A percentile compares a stretch with the other conserved stretches of the same genome.
These are phyloP conservation scores for Cyclocybe cylindracea DNA, from an alignment of 768 basidiomycete species.

Conservation along the genomic window DNA sequence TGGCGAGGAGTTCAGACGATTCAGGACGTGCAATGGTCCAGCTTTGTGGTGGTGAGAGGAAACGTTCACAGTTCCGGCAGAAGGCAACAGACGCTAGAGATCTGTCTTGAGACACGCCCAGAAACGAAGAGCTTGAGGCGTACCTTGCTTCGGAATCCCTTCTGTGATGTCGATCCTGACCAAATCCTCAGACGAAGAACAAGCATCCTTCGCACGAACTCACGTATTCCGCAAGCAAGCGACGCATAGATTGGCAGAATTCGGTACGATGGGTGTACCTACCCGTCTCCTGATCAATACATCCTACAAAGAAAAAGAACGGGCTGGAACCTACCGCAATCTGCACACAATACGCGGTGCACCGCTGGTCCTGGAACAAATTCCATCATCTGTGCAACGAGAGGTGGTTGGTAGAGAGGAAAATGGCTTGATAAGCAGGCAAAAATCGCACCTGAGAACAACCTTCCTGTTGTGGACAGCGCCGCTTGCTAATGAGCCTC, in stretches of 20 bases:
- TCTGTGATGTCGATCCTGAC: conserved; percentile 93
- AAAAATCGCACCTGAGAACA: too few relatives aligned
- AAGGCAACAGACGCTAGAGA: conserved; percentile 80
- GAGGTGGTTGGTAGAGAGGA: neutral
- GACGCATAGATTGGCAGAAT: conserved; percentile 91
- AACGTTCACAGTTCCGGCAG: conserved; percentile 96
- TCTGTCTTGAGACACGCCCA: neutral
- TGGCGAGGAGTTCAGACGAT: conserved; percentile 89
- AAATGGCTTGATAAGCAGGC: neutral
- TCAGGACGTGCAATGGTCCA: conserved; percentile 90
- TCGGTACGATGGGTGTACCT: conserved; percentile 88
- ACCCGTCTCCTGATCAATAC: neutral
- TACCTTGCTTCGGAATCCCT: conserved; percentile 94
- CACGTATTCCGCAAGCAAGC: conserved; percentile 87
- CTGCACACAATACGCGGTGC: conserved; percentile 85
- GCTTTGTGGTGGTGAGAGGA: conserved; percentile 83
- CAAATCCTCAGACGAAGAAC: neutral
- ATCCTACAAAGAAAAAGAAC: neutral
- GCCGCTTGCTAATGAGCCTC: too few relatives aligned
- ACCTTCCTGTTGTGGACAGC: too few relatives aligned
- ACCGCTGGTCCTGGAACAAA: conserved; percentile 74
- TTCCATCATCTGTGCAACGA: conserved; percentile 54
- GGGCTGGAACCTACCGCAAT: conserved; percentile 62
- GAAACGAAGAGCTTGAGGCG: conserved; percentile 12
- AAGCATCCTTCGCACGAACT: conserved; percentile 20